These are phyloP conservation scores for Nothopassalora personata DNA, from an alignment of 2,329 filamentous ascomycete species.

Conservation along the genomic window DNA sequence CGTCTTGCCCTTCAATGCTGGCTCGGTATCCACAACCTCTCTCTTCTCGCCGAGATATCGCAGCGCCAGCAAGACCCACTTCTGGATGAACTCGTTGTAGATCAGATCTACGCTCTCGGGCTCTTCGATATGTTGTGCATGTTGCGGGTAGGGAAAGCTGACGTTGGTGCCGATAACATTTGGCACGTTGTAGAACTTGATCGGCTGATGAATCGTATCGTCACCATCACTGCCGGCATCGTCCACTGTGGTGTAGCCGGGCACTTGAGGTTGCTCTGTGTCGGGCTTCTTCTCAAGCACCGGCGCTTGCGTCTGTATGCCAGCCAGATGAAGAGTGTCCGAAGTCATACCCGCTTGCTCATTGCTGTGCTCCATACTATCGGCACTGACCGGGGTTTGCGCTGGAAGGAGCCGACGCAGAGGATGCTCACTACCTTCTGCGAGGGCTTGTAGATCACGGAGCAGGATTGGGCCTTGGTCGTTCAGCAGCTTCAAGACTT, in stretches of 20 bases:
- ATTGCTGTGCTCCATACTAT: slow-evolving; percentile 9
- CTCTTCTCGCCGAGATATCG: slow-evolving; percentile 53
- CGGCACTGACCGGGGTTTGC: slow-evolving; percentile 11
- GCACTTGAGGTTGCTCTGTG: slow-evolving; percentile 37
- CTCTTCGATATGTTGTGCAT: slow-evolving; percentile 30
- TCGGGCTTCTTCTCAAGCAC: slow-evolving; percentile 9
- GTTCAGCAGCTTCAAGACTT: slow-evolving; percentile 59
- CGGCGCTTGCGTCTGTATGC: slow-evolving; percentile 7
- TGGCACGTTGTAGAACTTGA: slow-evolving; percentile 71
- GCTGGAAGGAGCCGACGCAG: slow-evolving; percentile 15
- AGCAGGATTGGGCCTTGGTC: slow-evolving; percentile 49
- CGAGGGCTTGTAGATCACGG: slow-evolving; percentile 22
- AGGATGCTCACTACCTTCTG: slow-evolving; percentile 4
- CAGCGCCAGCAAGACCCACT: slow-evolving; percentile 71
- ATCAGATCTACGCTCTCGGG: slow-evolving; percentile 78
- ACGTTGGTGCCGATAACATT: slow-evolving; percentile 74
- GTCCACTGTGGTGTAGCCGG: slow-evolving; percentile 86
- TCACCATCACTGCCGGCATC: slow-evolving; percentile 80
- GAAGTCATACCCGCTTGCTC: slow-evolving; percentile 2
- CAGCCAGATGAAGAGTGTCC: not conserved
- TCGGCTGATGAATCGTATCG: slow-evolving; percentile 73
- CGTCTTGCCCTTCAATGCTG: slow-evolving; percentile 49
- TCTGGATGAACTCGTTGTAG: slow-evolving; percentile 86
- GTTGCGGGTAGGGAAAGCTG: slow-evolving; percentile 48
- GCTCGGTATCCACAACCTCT: slow-evolving; percentile 46